Base-by-base conservation (phyloP, 1,284 basidiomycete species). In the Crepidotus sp. region DNA sequence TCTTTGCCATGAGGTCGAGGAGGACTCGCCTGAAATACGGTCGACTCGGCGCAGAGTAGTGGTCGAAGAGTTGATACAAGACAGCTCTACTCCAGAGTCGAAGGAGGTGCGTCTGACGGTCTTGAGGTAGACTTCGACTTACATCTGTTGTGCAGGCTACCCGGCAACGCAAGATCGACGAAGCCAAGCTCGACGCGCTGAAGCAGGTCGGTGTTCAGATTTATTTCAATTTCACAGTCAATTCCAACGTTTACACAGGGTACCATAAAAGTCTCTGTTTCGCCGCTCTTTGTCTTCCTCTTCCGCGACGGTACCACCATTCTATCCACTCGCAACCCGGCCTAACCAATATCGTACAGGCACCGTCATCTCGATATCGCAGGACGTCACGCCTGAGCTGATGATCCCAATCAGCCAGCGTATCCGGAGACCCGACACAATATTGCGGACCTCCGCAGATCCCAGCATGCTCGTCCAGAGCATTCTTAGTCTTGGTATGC, bases 251-350 rank as follows among this genome's bases (percentile, higher is more conserved):
- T 11, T 35, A n/a, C 26, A 14, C 32, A 46, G 73, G 77, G 29
- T 67, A 77, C 30, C 17, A 69, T 83, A 10, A 64, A 70, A 36
- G 73, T 83, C 17, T 64, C 64, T 38, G 68, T 77, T 30, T 61
- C 70, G 34, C 77, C 80, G 2, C 64, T 82, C 59, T 80, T 69
- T 56, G 75, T 83, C 18, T 82, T 82, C 61, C 64, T 83, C 21
- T 66, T 75, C 55, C 66, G 71, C 27, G 73, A 82, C 56, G 78
- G 77, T 24, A 31, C 18, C 14, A 22, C 15, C 19, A 6, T n/a
- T n/a, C n/a, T n/a, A n/a, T n/a, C n/a, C n/a, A 25, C n/a, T 32
- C 27, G 15, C 6, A 14, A 5, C 33, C 11, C 26, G 2, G 10
- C 14, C 15, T 44, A 11, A 37, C 6, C 10, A 1, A n/a, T 18